A percentile compares a stretch with the other conserved stretches of the same genome.
Evolutionary conservation across 1,284 basidiomycete genomes (phyloP).

Genomic region (Tylopilus sp.): DNA sequence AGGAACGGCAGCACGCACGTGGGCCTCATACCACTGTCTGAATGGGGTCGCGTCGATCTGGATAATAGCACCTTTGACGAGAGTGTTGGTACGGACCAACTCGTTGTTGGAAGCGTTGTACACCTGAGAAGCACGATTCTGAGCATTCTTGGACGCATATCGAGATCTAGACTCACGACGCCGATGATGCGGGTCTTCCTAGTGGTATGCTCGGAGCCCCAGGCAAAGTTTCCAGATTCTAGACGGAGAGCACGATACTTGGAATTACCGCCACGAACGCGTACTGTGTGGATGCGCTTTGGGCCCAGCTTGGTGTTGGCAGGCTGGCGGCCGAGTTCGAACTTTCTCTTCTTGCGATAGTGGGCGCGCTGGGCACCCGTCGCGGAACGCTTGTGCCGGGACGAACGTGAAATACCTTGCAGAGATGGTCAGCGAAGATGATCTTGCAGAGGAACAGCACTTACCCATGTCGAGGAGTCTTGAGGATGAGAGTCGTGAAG

Average conservation of each 20-base stretch:
- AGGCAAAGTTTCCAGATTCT: slow-evolving; percentile 93
- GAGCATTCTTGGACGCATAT: slow-evolving; percentile 3
- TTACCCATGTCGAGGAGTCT: slow-evolving; percentile 52
- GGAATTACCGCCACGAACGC: slow-evolving; percentile 87
- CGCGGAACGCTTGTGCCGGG: slow-evolving; percentile 91
- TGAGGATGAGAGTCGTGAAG: slow-evolving; percentile 31
- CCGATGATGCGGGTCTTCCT: slow-evolving; percentile 91
- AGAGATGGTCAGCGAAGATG: slow-evolving; percentile 8
- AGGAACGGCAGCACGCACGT: slow-evolving; percentile 54
- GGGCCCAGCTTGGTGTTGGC: slow-evolving; percentile 92
- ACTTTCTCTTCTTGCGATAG: slow-evolving; percentile 99
- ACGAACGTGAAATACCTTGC: slow-evolving; percentile 88
- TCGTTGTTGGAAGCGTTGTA: slow-evolving; percentile 99
- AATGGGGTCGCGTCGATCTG: slow-evolving; percentile 95
- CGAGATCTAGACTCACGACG: slow-evolving; percentile 64
- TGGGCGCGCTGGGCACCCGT: slow-evolving; percentile 90
- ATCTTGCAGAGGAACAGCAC: slow-evolving; percentile 30
- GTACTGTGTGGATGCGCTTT: slow-evolving; percentile 90
- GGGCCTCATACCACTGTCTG: slow-evolving; percentile 97
- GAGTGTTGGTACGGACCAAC: slow-evolving; percentile 95
- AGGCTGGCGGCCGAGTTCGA: slow-evolving; percentile 94
- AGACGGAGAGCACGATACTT: slow-evolving; percentile 94
- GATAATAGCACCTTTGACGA: slow-evolving; percentile 92
- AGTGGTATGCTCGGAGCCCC: slow-evolving; percentile 89
- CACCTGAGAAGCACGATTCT: slow-evolving; percentile 48